Base-by-base conservation (phyloP, 176 grass and related monocot species). In the Carex parvula region DNA sequence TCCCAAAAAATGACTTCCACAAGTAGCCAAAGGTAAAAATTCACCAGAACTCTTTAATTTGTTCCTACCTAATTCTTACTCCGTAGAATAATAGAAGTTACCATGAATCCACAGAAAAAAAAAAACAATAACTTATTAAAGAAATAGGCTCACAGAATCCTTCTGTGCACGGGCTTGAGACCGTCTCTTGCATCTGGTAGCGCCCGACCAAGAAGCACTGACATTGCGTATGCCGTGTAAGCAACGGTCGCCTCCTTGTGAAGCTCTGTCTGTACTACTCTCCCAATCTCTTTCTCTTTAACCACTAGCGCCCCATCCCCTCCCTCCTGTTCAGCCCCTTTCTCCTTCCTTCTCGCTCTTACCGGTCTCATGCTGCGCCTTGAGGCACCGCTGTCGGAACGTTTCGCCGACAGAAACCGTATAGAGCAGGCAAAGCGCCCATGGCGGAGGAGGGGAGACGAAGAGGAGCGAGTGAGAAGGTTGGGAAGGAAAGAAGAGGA, bases 201-300 rank as follows among this genome's bases (percentile, higher is more conserved):
- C 14, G 95, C 92, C 30, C 95, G 95, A 57, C 92, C 92, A 5
- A 95, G 89, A 46, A 98, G 86, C 88, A 98, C 95, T 13, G 95
- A 98, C 95, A 98, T 93, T 26, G 95, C 92, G 81, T 98, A 98
- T 29, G 92, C 64, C 95, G 94, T 90, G 84, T 98, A 98, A 6
- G 95, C 92, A 48, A 93, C 89, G 3, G 89, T 98, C 24, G 92
- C 91, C 86, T 94, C 95, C 87, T 94, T 93, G 86, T 94, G 95
- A 60, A 98, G 95, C 86, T 94, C 95, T 15, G 87, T 74, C 9
- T 90, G 86, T 68, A 98, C 84, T 4, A 98, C n/a, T 79, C 91
- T 94, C 82, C 90, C 90, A 8, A 32, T 17, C 22, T 65, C 70
- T 42, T 57, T 94, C 26, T 85, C 83, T 80, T 77, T 70, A 53